These are phyloP conservation scores for Tetrapisispora nanseiensis DNA, from an alignment of 805 yeast species.

Conservation along the genomic window DNA sequence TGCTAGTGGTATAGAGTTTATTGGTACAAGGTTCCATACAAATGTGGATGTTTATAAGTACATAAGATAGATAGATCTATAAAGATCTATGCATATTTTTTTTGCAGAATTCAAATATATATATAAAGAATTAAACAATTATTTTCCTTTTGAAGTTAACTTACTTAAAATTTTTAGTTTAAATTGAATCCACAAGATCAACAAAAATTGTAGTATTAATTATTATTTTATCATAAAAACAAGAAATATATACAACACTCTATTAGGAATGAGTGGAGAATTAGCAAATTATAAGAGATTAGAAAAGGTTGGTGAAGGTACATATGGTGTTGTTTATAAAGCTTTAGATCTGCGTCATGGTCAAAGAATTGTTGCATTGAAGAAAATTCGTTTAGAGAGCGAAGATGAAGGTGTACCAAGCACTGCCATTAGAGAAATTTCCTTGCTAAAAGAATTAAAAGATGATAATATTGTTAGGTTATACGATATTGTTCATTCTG, in stretches of 20 bases:
- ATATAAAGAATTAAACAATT: too few relatives aligned
- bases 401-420: conserved; percentile 96
- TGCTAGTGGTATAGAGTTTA: too few relatives aligned
- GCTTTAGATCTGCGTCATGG: conserved; percentile 78
- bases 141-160: not conserved
- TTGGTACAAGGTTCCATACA: too few relatives aligned
- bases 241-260: not conserved
- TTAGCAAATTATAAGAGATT: conserved; percentile 84
- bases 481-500: conserved; percentile 94
- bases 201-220: too few relatives aligned
- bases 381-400: conserved; percentile 87
- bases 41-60: too few relatives aligned
- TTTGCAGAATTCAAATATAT: not conserved
- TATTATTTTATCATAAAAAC: too few relatives aligned
- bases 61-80: too few relatives aligned
- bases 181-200: too few relatives aligned
- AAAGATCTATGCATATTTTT: too few relatives aligned
- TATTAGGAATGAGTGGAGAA: conserved; percentile 54
- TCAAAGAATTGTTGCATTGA: conserved; percentile 81
- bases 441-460: conserved; percentile 86
- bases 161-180: too few relatives aligned
- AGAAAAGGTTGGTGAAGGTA: conserved; percentile 95
- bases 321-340: conserved; percentile 97
- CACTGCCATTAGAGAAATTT: conserved; percentile 93
- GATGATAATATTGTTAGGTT: conserved; percentile 87